Evolutionary conservation across 2,329 filamentous ascomycete genomes (phyloP).

Genomic region (Endothia cerciana): DNA sequence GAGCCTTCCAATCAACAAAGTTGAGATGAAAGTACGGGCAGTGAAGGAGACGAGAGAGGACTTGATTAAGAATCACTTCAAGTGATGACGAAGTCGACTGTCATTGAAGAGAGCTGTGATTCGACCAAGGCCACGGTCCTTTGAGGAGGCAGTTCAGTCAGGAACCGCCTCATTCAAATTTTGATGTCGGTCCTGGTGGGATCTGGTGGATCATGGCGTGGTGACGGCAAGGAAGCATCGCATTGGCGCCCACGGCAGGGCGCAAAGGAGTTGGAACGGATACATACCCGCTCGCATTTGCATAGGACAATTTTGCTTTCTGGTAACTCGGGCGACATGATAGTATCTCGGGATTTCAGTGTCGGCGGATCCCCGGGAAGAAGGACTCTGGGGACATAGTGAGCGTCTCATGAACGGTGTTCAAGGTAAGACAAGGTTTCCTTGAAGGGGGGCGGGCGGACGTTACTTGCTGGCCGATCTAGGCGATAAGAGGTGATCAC

Average conservation of each 20-base stretch:
- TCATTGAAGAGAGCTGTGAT: background rate
- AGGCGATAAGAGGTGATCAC: background rate
- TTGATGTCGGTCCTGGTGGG: too few species aligned
- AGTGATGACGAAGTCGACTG: background rate
- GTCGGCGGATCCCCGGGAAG: background rate
- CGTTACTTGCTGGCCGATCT: background rate
- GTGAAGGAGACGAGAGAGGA: background rate
- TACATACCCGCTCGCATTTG: background rate
- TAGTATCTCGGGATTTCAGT: background rate
- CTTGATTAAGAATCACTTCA: background rate
- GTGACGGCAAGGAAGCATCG: slow-evolving; percentile 1
- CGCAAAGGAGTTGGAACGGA: background rate
- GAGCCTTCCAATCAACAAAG: background rate
- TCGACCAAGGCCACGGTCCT: background rate
- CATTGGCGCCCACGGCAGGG: slow-evolving; percentile 1
- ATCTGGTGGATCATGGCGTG: background rate
- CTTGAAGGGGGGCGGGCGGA: too few species aligned
- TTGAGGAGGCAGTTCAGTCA: background rate
- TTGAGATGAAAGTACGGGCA: background rate
- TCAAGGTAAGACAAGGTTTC: background rate
- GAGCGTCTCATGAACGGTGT: background rate
- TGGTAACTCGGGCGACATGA: background rate
- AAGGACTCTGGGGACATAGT: background rate
- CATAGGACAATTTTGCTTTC: background rate
- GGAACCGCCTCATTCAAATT: background rate